Base-by-base conservation (phyloP, 2,329 filamentous ascomycete genomes). In the Pseudocercospora pini-densiflorae region DNA sequence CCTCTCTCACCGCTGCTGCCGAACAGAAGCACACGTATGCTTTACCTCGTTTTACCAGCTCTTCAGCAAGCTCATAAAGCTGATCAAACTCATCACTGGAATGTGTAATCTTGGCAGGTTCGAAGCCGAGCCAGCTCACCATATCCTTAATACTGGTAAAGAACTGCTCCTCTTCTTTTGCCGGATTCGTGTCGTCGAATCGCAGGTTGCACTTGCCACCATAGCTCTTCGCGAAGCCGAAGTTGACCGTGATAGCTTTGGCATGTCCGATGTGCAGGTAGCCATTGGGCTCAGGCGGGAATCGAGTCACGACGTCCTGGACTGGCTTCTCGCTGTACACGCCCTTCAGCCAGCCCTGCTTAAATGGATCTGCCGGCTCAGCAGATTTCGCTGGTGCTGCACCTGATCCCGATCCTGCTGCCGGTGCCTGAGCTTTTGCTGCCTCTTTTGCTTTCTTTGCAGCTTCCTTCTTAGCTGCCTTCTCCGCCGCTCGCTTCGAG, bases 191-290 rank as follows among this genome's bases (percentile, higher is more conserved):
- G 75, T 98, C 95, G 78, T 98, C 95, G 78, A 92, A 97, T 74
- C 94, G 87, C 68, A 93, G 80, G 75, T 90, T 90, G 79, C 88
- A 91, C 68, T 89, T 84, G 65, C 94, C 94, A 40, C 90, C 91
- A 77, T 97, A 92, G 76, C 90, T 89, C 75, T 87, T 88, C 14
- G 95, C 94, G 78, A 97, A 98, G 6, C 94, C 94, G 81, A 98
- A 98, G 81, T 98, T 97, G 79, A 98, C 89, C 0, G 93, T 91
- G 78, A 98, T 97, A 23, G 95, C 94, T 82, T 98, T 98, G 71
- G 91, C 92, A 77, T 98, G 95, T 21, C 94, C 94, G 72, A 98
- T 91, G 77, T 97, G 94, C 9, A 97, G 86, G 78, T 91, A 97
- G 62, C 94, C 95, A 78, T 98, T 98, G 57, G 95, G 95, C 80